phyloP scores from a whole-genome alignment of 2,329 filamentous ascomycete genomes.

The Cryphonectria japonica region DNA sequence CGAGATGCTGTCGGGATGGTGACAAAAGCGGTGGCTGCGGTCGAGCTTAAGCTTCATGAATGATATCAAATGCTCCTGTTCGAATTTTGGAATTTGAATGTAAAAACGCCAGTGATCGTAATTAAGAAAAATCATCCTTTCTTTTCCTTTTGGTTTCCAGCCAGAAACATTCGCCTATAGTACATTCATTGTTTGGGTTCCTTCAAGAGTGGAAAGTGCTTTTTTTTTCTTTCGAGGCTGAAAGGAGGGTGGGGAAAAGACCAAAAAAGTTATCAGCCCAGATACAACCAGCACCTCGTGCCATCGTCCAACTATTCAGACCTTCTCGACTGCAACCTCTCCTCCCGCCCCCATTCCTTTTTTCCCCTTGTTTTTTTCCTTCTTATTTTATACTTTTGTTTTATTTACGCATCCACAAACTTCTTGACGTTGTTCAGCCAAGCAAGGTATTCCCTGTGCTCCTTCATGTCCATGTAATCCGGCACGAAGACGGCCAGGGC shows the following conservation, averaged over 20 bases:
- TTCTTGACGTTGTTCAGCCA: slow-evolving; percentile 89
- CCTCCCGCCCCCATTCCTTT: no score
- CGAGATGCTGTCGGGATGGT: not conserved
- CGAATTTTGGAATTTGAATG: not conserved
- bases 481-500: slow-evolving; percentile 87
- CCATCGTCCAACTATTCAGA: not conserved
- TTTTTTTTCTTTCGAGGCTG: slow-evolving; percentile 9
- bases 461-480: slow-evolving; percentile 97
- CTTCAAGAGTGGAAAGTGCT: slow-evolving; percentile 20
- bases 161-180: slow-evolving; percentile 11
- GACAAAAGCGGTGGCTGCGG: not conserved
- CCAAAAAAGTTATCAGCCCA: no score
- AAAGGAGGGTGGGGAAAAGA: not conserved
- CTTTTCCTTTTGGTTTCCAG: not conserved
- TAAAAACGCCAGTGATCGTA: slow-evolving; percentile 9
- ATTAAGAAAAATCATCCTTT: not conserved
- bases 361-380: not conserved
- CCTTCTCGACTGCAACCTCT: not conserved
- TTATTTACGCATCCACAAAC: slow-evolving; percentile 73
- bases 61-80: not conserved
- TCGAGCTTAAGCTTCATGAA: not conserved
- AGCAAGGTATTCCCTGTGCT: slow-evolving; percentile 92
- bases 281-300: not conserved
- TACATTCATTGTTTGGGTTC: slow-evolving; percentile 19
- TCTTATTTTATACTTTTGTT: not conserved